Evolutionary conservation across 768 basidiomycete species (phyloP).

Genomic region (Boletus coccyginus): DNA sequence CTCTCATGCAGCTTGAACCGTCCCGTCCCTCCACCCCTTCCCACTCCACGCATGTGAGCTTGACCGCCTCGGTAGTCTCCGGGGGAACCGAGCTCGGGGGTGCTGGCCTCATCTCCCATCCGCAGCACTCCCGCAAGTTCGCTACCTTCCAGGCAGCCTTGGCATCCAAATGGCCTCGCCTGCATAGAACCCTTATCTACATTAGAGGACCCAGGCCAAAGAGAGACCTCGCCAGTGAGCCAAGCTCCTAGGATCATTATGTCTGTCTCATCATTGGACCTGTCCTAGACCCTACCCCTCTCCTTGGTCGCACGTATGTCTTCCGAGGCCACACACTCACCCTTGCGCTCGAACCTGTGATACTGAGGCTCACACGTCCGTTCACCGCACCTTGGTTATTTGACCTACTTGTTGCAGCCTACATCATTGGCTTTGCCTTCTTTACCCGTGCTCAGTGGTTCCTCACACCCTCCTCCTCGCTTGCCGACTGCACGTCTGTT

Average conservation of each 20-base stretch:
- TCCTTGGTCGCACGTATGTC: slow-evolving; percentile 49
- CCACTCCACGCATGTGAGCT: slow-evolving; percentile 13
- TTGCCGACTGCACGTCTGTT: slow-evolving; percentile 64
- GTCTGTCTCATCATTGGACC: not conserved
- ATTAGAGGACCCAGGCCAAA: slow-evolving; percentile 61
- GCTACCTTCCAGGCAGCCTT: slow-evolving; percentile 7
- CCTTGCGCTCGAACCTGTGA: slow-evolving; percentile 52
- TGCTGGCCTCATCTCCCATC: not conserved
- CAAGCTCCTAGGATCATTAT: not conserved
- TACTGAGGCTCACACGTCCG: slow-evolving; percentile 49
- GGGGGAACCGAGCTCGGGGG: slow-evolving; percentile 4
- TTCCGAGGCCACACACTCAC: slow-evolving; percentile 36
- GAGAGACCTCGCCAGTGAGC: slow-evolving; percentile 45
- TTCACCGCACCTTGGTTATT: slow-evolving; percentile 56
- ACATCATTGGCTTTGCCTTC: slow-evolving; percentile 73
- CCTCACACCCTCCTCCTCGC: slow-evolving; percentile 59
- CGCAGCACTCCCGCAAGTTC: not conserved
- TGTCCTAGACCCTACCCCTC: slow-evolving; percentile 49
- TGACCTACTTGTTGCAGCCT: slow-evolving; percentile 51
- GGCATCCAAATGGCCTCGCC: slow-evolving; percentile 16
- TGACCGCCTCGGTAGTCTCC: not conserved
- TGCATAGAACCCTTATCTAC: slow-evolving; percentile 33
- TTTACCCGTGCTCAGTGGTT: slow-evolving; percentile 72
- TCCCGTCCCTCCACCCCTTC: slow-evolving; percentile 2
- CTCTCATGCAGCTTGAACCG: slow-evolving; percentile 13